These are phyloP conservation scores for Sporothrix pseudoabietina DNA, from an alignment of 2,329 filamentous ascomycete genomes.

Conservation along the genomic window DNA sequence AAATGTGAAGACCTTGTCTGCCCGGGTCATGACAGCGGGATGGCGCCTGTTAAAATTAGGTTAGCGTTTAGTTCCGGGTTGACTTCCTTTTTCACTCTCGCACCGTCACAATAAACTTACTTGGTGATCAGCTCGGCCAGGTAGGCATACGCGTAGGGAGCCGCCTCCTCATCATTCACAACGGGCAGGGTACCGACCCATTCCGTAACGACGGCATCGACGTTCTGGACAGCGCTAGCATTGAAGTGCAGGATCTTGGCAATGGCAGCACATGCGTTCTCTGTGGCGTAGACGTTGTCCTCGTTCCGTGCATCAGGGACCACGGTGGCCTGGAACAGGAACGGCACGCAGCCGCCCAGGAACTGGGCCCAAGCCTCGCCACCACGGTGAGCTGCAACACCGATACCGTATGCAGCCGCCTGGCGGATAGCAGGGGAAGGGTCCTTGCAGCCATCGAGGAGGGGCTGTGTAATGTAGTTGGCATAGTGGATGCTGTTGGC, in stretches of 20 bases:
- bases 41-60: constrained; percentile 66
- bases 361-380: constrained; percentile 87
- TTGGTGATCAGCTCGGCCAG: constrained; percentile 88
- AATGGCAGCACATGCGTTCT: constrained; percentile 95
- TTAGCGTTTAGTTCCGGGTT: background rate
- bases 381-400: constrained; percentile 91
- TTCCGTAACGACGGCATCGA: constrained; percentile 73
- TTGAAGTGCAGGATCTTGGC: constrained; percentile 97
- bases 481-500: constrained; percentile 84
- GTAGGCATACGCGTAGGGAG: constrained; percentile 93
- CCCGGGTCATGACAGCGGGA: constrained; percentile 74
- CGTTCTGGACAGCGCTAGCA: constrained; percentile 71
- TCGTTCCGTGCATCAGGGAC: constrained; percentile 81
- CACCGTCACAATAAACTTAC: constrained; percentile 60
- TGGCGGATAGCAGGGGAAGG: constrained; percentile 83
- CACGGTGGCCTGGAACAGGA: constrained; percentile 81
- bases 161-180: constrained; percentile 93
- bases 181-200: constrained; percentile 93
- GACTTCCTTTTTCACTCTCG: background rate
- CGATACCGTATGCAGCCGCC: constrained; percentile 93
- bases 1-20: constrained; percentile 78
- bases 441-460: constrained; percentile 84
- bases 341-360: constrained; percentile 74
- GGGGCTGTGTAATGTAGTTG: constrained; percentile 80
- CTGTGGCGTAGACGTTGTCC: constrained; percentile 94